Evolutionary conservation across 1,284 basidiomycete genomes (phyloP), one percentile per base, ranked within the genome.

Genomic region (Trichosporon coremiiforme): DNA sequence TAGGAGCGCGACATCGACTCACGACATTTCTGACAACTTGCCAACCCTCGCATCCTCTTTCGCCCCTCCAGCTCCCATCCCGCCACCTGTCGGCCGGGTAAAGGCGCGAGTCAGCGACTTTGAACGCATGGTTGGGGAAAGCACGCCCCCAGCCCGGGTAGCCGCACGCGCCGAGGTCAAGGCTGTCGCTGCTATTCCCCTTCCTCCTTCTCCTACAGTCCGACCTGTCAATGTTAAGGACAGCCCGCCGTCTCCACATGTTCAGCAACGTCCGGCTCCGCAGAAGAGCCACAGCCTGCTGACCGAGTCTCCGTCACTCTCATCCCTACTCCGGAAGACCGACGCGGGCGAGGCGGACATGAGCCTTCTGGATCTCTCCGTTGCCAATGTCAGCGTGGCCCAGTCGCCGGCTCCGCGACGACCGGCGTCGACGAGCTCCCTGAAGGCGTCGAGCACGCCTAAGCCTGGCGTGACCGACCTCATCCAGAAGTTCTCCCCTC

Each of bases 301-400:
- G 25, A 29, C 60, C 1, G 68, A 69, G 13, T 73, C 72, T n/a
- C 72, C 72, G 0, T 69, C 70, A 2, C 41, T 73, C 4, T 69
- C 72, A 0, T 66, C 68, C 55, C 66, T 73, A 0, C 47, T 73
- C 0, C 35, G 35, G 15, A 53, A 53, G 65, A 66, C 17, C 20
- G 50, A 55, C 15, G 53, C 25, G n/a, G 35, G 31, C n/a, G 15
- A 53, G 15, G 31, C 60, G 36, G 65, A 31, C 31, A 38, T 15
- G 55, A 69, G 68, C 31, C 57, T 73, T 2, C 66, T 69, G 2
- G 72, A 73, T 17, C 47, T 73, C 13, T 70, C 69, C 1, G 47
- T 70, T 29, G 67, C 29, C 2, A 64, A 60, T 47, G 57, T 63
- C 36, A 65, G 50, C 31, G 63, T 57, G 4, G 38, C 66, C 31